phyloP scores from a whole-genome alignment of 2,329 filamentous ascomycete species.

The Macrophomina tecta region DNA sequence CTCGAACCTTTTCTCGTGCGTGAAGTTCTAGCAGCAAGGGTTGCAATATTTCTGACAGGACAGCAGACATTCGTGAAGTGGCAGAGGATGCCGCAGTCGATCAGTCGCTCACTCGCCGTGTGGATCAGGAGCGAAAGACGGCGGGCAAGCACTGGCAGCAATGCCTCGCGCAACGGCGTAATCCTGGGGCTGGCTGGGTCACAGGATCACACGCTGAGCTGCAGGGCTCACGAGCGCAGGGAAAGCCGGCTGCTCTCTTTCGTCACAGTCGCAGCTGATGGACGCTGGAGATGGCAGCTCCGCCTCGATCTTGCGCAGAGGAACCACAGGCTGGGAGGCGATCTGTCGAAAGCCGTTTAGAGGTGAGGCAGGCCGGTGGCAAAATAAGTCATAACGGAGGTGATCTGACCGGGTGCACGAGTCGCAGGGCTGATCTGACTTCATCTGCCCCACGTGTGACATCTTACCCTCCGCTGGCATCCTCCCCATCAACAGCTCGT shows the following conservation, averaged over 20 bases:
- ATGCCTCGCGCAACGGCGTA: slow-evolving; percentile 1
- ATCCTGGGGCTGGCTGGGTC: slow-evolving; percentile 10
- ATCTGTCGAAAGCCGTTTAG: slow-evolving; percentile 2
- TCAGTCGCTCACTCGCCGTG: no score
- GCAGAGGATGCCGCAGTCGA: no score
- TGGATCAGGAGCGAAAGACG: no score
- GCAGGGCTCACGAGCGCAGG: background rate
- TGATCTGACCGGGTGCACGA: background rate
- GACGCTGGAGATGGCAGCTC: background rate
- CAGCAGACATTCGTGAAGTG: no score
- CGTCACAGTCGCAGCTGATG: background rate
- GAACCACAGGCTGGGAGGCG: background rate
- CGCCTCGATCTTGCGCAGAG: no score
- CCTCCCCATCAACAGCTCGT: background rate
- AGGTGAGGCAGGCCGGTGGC: background rate
- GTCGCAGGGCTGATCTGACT: slow-evolving; percentile 1
- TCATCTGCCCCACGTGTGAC: slow-evolving; percentile 17
- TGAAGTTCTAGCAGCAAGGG: no score
- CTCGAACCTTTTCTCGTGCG: no score
- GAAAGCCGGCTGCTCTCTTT: background rate
- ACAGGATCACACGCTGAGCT: background rate
- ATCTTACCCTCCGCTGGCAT: background rate
- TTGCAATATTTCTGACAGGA: no score
- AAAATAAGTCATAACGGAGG: background rate
- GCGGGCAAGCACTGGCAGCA: background rate